Evolutionary conservation across 2,329 filamentous ascomycete species (phyloP).

Genomic region (Lachnellula suecica): DNA sequence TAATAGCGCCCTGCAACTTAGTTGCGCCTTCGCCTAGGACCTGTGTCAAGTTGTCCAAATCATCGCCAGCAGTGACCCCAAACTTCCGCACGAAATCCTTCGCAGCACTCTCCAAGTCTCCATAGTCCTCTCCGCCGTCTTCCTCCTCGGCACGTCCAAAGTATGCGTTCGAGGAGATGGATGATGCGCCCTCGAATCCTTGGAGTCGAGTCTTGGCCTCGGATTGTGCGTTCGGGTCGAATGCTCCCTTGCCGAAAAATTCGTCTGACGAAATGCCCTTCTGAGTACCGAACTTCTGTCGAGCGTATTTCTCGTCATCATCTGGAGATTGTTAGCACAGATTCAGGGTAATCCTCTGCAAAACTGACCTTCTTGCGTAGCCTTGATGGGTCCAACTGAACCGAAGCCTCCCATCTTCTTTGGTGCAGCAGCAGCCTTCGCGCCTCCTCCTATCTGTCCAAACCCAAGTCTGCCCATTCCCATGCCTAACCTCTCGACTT

Average conservation of each 20-base stretch:
- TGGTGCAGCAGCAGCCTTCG: constrained; percentile 37
- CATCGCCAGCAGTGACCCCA: constrained; percentile 92
- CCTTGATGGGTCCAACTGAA: constrained; percentile 74
- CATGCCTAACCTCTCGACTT: constrained; percentile 86
- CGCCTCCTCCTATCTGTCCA: constrained; percentile 31
- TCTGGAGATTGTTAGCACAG: constrained; percentile 43
- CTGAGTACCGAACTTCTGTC: constrained; percentile 84
- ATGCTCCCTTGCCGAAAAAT: constrained; percentile 91
- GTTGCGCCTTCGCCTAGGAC: constrained; percentile 83
- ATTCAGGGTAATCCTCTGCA: background rate
- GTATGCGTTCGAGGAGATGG: constrained; percentile 96
- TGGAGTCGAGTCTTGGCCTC: constrained; percentile 87
- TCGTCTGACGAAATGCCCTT: constrained; percentile 98
- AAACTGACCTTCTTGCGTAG: constrained; percentile 61
- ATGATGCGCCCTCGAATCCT: constrained; percentile 87
- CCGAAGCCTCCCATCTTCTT: constrained; percentile 78
- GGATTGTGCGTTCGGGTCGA: constrained; percentile 74
- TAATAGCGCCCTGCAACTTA: constrained; percentile 75
- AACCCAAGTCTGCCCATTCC: constrained; percentile 33
- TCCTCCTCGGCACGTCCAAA: constrained; percentile 93
- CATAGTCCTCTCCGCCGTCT: constrained; percentile 71
- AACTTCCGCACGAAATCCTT: constrained; percentile 96
- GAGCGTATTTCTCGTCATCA: constrained; percentile 80
- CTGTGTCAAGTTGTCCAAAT: constrained; percentile 85
- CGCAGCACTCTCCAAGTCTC: constrained; percentile 87